These are phyloP conservation scores for Colletotrichum trifolii DNA, from an alignment of 2,329 filamentous ascomycete species.

Conservation along the genomic window DNA sequence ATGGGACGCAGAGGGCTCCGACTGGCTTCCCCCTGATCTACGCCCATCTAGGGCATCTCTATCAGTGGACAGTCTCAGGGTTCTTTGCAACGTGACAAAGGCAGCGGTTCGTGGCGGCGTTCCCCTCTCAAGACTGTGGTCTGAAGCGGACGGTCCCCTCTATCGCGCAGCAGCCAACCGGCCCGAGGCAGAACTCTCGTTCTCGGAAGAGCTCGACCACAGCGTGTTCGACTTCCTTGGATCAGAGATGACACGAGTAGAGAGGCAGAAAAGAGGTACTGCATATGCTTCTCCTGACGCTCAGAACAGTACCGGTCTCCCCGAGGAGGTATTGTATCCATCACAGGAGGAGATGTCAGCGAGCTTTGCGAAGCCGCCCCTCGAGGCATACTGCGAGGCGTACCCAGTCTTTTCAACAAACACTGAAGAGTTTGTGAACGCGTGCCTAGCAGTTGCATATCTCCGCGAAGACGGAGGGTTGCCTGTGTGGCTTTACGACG, in stretches of 20 bases:
- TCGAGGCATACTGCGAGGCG: slow-evolving; percentile 49
- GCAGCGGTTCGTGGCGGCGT: slow-evolving; percentile 16
- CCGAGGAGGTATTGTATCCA: neutral
- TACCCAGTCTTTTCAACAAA: slow-evolving; percentile 58
- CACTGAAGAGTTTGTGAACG: slow-evolving; percentile 55
- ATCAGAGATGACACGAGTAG: slow-evolving; percentile 4
- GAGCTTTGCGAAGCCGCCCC: slow-evolving; percentile 42
- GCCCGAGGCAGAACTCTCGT: slow-evolving; percentile 10
- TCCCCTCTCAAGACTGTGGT: slow-evolving; percentile 25
- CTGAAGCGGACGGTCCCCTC: slow-evolving; percentile 24
- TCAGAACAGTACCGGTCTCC: neutral
- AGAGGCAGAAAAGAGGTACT: neutral
- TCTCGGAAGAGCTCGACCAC: slow-evolving; percentile 20
- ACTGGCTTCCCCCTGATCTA: slow-evolving; percentile 29
- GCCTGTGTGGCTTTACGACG: slow-evolving; percentile 61
- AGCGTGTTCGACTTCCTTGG: slow-evolving; percentile 10
- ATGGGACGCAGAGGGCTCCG: slow-evolving; percentile 8
- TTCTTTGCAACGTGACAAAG: slow-evolving; percentile 10
- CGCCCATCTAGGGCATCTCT: slow-evolving; percentile 12
- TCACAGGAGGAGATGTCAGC: neutral
- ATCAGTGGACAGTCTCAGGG: slow-evolving; percentile 17
- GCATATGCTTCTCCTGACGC: neutral
- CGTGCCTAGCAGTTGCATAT: slow-evolving; percentile 55
- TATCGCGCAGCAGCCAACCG: slow-evolving; percentile 3
- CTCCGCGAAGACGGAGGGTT: slow-evolving; percentile 48